Base-by-base conservation (phyloP, 768 basidiomycete genomes). In the Rhizopogon salebrosus region DNA sequence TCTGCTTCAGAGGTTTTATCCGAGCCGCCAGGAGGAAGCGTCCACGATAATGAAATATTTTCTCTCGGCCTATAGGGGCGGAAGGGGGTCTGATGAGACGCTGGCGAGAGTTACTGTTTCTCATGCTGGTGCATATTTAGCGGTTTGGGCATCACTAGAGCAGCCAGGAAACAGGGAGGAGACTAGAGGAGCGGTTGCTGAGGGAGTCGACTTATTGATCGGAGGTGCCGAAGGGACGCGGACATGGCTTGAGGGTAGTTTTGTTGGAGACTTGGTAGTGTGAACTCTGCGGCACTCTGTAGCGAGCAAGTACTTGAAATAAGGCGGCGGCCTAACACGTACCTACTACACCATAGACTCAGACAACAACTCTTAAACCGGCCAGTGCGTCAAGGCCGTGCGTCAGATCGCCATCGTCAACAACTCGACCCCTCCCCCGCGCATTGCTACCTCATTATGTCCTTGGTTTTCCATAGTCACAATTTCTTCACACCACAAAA, bases 71-170 rank as follows among this genome's bases (percentile, higher is more conserved):
- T 87, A 86, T 57, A 64, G 67, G 37, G 61, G 61, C 29, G 60
- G 56, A 35, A 56, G 48, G 24, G 46, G 18, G 16, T 56, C 34
- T 16, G 64, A 71, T 22, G 62, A 60, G 6, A 59, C 57, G 6
- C 63, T 72, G 14, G 72, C 70, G 24, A 62, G 68, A 26, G 62
- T 61, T 8, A 72, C 79, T 9, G 40, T 76, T 42, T 61, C 70
- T 5, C 84, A 84, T 48, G 68, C 76, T 45, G 86, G 84, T 0
- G 73, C 72, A 13, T 85, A 88, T 64, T 62, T 80, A 31, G 75
- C 78, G 9, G 72, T 75, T 3, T 72, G 69, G 60, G 81, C 80
- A 8, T 75, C 80, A 6, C 71, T 80, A 1, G 56, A 70, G 4
- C 57, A 64, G 2, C 85, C 83, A 85, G 75, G 77, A 35, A 69